These are phyloP conservation scores for Tubosaeta sp. DNA, from an alignment of 768 basidiomycete species.

Conservation along the genomic window DNA sequence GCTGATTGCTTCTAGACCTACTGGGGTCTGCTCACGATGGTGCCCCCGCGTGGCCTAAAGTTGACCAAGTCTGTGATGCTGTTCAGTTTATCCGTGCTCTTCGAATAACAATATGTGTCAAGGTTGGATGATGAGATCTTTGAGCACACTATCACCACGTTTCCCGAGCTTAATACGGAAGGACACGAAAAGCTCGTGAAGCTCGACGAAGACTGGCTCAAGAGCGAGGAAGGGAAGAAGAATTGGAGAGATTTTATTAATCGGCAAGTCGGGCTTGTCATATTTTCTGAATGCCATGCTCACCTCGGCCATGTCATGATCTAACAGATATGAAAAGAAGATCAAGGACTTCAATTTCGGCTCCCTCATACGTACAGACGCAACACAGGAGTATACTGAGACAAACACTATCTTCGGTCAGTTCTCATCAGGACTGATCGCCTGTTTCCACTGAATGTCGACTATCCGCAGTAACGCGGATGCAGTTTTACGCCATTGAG, in stretches of 20 bases:
- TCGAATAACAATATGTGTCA: slow-evolving; percentile 16
- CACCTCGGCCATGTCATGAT: neutral
- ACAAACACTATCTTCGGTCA: slow-evolving; percentile 92
- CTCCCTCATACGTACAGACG: slow-evolving; percentile 82
- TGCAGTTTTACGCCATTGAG: slow-evolving; percentile 91
- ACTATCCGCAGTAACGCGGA: slow-evolving; percentile 14
- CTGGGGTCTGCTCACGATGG: slow-evolving; percentile 86
- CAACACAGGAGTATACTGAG: slow-evolving; percentile 79
- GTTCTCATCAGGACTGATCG: neutral
- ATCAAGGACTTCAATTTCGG: slow-evolving; percentile 97
- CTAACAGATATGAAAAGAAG: slow-evolving; percentile 86
- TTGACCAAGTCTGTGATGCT: slow-evolving; percentile 66
- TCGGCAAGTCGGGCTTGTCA: slow-evolving; percentile 39
- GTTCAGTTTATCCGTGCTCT: slow-evolving; percentile 1
- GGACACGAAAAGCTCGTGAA: slow-evolving; percentile 45
- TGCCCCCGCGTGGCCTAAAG: slow-evolving; percentile 69
- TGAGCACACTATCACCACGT: slow-evolving; percentile 65
- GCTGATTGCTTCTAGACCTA: slow-evolving; percentile 60
- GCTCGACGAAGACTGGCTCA: slow-evolving; percentile 91
- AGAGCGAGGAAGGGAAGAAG: slow-evolving; percentile 82
- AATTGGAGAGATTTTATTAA: slow-evolving; percentile 88
- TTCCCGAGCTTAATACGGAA: slow-evolving; percentile 70
- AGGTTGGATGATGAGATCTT: slow-evolving; percentile 89
- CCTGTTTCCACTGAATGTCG: slow-evolving; percentile 7
- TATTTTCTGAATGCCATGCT: neutral